These are phyloP conservation scores for Crataegus laevigata DNA, from an alignment of 306 rosid genomes.

Conservation along the genomic window DNA sequence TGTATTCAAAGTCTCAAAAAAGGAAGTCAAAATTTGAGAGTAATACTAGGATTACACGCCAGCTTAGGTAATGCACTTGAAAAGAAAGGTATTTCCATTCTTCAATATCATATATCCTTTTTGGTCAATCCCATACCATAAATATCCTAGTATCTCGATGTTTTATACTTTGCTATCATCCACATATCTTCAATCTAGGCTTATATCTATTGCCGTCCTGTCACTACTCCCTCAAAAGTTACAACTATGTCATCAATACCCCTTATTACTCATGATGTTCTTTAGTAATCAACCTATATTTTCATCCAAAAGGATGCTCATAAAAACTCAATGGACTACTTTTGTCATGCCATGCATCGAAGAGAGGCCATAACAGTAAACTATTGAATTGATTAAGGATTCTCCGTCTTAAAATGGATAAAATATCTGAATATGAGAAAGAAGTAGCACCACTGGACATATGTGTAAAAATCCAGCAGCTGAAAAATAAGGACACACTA, in stretches of 20 bases:
- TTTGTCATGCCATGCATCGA: neutral
- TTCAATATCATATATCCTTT: neutral
- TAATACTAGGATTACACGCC: neutral
- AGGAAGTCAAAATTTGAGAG: neutral
- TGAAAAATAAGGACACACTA: conserved; percentile 4
- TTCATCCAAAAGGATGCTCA: neutral
- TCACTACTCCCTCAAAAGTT: neutral
- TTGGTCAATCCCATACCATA: neutral
- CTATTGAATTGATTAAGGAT: neutral
- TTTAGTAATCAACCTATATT: neutral
- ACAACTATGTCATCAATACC: neutral
- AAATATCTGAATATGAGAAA: neutral
- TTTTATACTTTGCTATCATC: neutral
- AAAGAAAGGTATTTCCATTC: neutral
- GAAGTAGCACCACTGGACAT: neutral
- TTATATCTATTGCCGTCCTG: neutral
- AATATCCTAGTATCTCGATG: neutral
- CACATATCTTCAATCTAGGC: neutral
- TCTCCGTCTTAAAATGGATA: neutral
- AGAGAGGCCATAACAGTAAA: neutral
- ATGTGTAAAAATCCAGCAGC: conserved; percentile 5
- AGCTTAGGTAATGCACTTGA: neutral
- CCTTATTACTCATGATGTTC: neutral
- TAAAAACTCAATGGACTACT: neutral
- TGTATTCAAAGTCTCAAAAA: neutral